These are phyloP conservation scores for Camellia granthamiana DNA, from an alignment of 148 eudicot species.

Conservation along the genomic window DNA sequence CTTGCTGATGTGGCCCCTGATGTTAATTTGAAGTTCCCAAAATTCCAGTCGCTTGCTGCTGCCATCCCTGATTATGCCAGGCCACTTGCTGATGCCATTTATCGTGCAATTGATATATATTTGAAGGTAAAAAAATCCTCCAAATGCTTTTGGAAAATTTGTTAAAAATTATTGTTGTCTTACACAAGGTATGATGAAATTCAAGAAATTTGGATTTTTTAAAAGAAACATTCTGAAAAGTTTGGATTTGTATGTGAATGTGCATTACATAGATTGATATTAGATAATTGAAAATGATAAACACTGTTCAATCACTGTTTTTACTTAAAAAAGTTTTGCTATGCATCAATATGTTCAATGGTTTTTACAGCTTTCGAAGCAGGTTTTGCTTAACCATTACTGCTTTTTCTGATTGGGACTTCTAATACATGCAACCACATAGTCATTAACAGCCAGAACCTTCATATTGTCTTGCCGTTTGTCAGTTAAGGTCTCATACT, in stretches of 20 bases:
- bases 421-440: background rate
- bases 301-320: background rate
- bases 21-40: slow-evolving; percentile 57
- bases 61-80: slow-evolving; percentile 68
- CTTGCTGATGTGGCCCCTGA: slow-evolving; percentile 80
- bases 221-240: background rate
- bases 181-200: background rate
- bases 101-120: slow-evolving; percentile 73
- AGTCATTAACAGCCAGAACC: background rate
- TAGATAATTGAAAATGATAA: background rate
- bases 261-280: background rate
- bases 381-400: background rate
- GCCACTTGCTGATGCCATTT: slow-evolving; percentile 65
- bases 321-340: background rate
- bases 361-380: background rate
- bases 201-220: background rate
- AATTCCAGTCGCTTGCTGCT: slow-evolving; percentile 66
- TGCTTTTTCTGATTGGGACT: background rate
- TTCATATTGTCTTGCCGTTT: background rate
- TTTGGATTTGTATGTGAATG: background rate
- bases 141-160: background rate
- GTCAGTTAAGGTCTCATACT: background rate
- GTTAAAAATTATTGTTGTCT: background rate
- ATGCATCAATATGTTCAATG: background rate
- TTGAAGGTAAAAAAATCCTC: slow-evolving; percentile 45